Evolutionary conservation across 768 basidiomycete species (phyloP).

Genomic region (Termitomyces bulborhizus): DNA sequence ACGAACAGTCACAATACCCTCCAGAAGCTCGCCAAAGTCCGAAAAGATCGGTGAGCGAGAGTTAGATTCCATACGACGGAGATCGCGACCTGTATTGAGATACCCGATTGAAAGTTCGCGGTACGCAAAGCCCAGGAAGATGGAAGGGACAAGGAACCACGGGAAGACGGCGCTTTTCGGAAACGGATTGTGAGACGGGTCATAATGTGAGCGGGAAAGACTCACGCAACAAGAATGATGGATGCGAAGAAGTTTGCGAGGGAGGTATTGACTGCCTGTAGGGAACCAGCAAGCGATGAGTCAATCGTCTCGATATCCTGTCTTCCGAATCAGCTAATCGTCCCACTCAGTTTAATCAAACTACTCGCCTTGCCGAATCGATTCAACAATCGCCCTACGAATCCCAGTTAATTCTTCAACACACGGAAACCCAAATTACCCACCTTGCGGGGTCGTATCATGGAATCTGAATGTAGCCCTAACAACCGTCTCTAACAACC

Average conservation of each 20-base stretch:
- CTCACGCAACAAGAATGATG: constrained; percentile 64
- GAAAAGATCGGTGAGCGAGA: constrained; percentile 80
- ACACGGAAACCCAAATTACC: neutral
- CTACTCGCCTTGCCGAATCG: constrained; percentile 61
- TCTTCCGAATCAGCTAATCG: neutral
- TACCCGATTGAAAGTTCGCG: constrained; percentile 66
- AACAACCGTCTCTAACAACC: constrained; percentile 63
- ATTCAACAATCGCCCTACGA: constrained; percentile 74
- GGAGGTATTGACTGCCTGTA: constrained; percentile 74
- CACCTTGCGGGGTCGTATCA: constrained; percentile 78
- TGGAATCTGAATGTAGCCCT: constrained; percentile 82
- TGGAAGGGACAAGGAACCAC: constrained; percentile 72
- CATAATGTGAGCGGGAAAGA: constrained; percentile 2
- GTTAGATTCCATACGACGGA: constrained; percentile 89
- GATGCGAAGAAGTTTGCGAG: constrained; percentile 74
- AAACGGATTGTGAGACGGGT: neutral
- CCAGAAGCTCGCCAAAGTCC: constrained; percentile 75
- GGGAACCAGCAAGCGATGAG: constrained; percentile 54
- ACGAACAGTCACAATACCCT: constrained; percentile 89
- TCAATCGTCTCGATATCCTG: constrained; percentile 88
- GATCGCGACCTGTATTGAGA: constrained; percentile 73
- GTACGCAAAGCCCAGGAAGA: constrained; percentile 69
- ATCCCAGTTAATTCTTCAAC: neutral
- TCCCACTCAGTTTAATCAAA: neutral
- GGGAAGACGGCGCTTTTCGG: constrained; percentile 63